A percentile compares a stretch with the other conserved stretches of the same genome.
Evolutionary conservation across 1,284 basidiomycete species (phyloP).

Genomic region (Irpex sp.): DNA sequence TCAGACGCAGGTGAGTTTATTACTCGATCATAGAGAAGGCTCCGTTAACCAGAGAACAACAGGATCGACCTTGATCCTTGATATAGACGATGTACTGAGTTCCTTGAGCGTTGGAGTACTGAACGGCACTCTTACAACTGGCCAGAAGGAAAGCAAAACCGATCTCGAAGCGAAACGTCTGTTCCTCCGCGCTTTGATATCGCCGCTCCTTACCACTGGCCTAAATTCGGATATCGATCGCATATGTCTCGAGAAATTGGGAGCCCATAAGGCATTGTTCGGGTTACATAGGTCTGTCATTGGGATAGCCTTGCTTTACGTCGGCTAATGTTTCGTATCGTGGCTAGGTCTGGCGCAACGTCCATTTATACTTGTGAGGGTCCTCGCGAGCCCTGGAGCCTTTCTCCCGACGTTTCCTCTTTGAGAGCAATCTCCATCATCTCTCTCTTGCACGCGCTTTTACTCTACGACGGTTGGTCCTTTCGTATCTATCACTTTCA

Average conservation of each 20-base stretch:
- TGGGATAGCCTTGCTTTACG: neutral
- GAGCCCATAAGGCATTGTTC: constrained; percentile 33
- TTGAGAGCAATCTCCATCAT: constrained; percentile 65
- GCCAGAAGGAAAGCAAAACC: neutral
- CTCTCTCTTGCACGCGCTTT: constrained; percentile 65
- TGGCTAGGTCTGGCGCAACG: constrained; percentile 32
- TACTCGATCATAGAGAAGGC: neutral
- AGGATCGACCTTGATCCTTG: constrained; percentile 28
- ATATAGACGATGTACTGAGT: constrained; percentile 26
- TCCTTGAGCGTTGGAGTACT: constrained; percentile 13
- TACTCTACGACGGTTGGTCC: constrained; percentile 62
- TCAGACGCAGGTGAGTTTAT: constrained; percentile 19
- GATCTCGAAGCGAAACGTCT: constrained; percentile 13
- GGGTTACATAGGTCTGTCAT: constrained; percentile 50
- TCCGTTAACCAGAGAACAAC: neutral
- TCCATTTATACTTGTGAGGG: constrained; percentile 40
- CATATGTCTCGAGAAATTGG: constrained; percentile 53
- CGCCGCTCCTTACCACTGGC: constrained; percentile 39
- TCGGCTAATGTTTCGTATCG: neutral
- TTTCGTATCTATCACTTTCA: neutral
- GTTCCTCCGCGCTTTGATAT: constrained; percentile 29
- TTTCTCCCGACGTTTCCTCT: constrained; percentile 71
- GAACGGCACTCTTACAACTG: neutral
- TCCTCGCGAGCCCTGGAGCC: constrained; percentile 54
- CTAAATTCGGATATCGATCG: constrained; percentile 59